Evolutionary conservation across 768 basidiomycete species (phyloP).

Genomic region (Hypholoma fasciculare): DNA sequence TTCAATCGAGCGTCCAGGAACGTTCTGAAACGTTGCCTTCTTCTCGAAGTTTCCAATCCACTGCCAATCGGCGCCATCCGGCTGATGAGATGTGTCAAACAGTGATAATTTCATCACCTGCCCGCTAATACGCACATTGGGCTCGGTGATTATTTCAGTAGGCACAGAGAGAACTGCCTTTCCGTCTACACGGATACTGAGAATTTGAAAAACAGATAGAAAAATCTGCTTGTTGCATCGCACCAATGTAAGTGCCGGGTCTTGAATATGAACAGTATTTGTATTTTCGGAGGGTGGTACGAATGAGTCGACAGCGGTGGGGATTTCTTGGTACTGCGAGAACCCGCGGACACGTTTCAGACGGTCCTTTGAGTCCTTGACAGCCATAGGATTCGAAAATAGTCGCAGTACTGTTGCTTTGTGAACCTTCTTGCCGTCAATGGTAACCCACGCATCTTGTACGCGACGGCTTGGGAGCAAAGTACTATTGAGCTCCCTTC

Average conservation of each 20-base stretch:
- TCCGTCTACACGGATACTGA: not conserved
- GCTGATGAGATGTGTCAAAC: not conserved
- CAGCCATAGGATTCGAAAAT: too few relatives aligned
- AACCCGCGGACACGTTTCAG: too few relatives aligned
- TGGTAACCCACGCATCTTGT: too few relatives aligned
- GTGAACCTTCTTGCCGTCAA: too few relatives aligned
- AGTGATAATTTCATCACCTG: conserved; percentile 12
- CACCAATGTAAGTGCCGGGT: conserved; percentile 9
- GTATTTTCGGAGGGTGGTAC: not conserved
- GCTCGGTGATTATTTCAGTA: not conserved
- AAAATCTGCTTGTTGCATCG: conserved; percentile 3
- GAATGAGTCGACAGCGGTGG: too few relatives aligned
- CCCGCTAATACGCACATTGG: conserved; percentile 2
- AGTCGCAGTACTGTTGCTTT: too few relatives aligned
- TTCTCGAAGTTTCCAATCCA: conserved; percentile 9
- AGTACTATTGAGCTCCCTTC: too few relatives aligned
- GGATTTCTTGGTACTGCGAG: too few relatives aligned
- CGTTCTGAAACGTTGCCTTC: not conserved
- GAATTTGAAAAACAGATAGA: conserved; percentile 10
- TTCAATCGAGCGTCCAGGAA: conserved; percentile 8
- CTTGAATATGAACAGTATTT: conserved; percentile 2
- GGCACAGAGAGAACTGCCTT: not conserved
- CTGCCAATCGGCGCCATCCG: too few relatives aligned
- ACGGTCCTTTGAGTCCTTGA: too few relatives aligned
- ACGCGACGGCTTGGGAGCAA: too few relatives aligned